Conservation (phyloP, 345 rosid species). For the Microthlaspi erraticum region DNA sequence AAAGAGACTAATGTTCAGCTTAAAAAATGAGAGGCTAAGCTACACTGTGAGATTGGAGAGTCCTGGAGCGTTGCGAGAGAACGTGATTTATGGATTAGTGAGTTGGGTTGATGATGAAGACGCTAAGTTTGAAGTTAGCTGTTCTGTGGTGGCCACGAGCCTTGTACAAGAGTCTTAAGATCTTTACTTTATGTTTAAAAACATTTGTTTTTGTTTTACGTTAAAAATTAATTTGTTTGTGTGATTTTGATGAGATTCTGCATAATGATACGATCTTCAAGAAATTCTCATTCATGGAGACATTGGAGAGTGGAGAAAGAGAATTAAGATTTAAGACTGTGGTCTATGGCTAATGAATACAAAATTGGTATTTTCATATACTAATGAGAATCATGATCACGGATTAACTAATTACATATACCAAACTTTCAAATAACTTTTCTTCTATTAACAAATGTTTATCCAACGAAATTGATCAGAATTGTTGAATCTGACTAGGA, state of each 20-base stretch:
- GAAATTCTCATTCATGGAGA: background rate
- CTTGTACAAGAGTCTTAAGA: constrained; percentile 38
- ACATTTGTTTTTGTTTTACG: background rate
- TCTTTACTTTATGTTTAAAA: background rate
- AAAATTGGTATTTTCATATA: constrained; percentile 4
- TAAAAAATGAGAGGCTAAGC: constrained; percentile 53
- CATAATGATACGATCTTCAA: constrained; percentile 6
- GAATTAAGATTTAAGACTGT: background rate
- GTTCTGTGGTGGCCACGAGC: constrained; percentile 46
- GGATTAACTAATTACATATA: constrained; percentile 8
- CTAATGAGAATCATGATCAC: constrained; percentile 1
- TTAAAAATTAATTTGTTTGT: background rate
- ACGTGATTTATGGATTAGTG: constrained; percentile 52
- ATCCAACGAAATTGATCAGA: constrained; percentile 22
- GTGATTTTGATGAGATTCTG: background rate
- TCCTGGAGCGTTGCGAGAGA: constrained; percentile 47
- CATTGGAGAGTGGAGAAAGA: background rate
- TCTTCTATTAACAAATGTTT: constrained; percentile 15
- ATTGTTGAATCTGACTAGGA: constrained; percentile 39
- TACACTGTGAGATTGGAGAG: constrained; percentile 60
- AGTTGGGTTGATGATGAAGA: constrained; percentile 59
- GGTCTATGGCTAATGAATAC: background rate
- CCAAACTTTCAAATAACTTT: background rate
- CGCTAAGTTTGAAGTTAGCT: constrained; percentile 22
- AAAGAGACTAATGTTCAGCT: constrained; percentile 51